Conservation (phyloP, 2,329 filamentous ascomycete genomes). For the Chaetomiaceae sp. region DNA sequence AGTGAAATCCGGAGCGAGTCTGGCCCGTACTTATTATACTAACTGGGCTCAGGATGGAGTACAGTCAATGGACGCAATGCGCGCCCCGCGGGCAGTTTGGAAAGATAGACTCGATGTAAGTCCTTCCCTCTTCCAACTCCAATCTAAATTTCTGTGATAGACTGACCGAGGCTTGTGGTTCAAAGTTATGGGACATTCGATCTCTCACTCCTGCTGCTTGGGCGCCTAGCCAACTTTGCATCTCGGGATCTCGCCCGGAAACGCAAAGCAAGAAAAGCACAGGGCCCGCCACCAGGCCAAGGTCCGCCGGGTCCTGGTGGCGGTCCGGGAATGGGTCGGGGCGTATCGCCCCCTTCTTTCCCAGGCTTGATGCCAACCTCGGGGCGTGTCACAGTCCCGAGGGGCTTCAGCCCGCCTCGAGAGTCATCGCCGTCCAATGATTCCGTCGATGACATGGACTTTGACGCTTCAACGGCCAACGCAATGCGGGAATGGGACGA, state of each 20-base stretch:
- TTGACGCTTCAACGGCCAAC: conserved; percentile 61
- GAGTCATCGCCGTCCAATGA: conserved; percentile 40
- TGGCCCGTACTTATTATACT: conserved; percentile 16
- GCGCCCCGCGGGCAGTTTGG: conserved; percentile 79
- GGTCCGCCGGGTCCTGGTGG: conserved; percentile 34
- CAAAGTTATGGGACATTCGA: conserved; percentile 80
- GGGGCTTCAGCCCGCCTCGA: conserved; percentile 51
- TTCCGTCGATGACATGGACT: conserved; percentile 49
- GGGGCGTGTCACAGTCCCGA: conserved; percentile 47
- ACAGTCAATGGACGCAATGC: conserved; percentile 77
- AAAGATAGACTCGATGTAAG: conserved; percentile 66
- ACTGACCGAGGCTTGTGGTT: neutral
- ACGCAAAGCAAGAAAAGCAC: conserved; percentile 54
- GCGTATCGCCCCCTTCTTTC: conserved; percentile 44
- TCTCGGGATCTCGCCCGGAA: conserved; percentile 76
- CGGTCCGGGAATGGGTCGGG: conserved; percentile 15
- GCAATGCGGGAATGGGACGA: conserved; percentile 75
- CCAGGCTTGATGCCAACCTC: conserved; percentile 53
- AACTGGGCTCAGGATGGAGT: conserved; percentile 61
- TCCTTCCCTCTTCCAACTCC: conserved; percentile 9
- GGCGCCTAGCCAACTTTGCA: conserved; percentile 73
- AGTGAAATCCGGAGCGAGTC: conserved; percentile 36
- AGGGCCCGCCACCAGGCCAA: conserved; percentile 40
- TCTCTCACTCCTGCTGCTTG: conserved; percentile 77
- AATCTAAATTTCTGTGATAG: conserved; percentile 22